These are phyloP conservation scores for Pascua guehoae DNA, from an alignment of 1,284 basidiomycete species.

Conservation along the genomic window DNA sequence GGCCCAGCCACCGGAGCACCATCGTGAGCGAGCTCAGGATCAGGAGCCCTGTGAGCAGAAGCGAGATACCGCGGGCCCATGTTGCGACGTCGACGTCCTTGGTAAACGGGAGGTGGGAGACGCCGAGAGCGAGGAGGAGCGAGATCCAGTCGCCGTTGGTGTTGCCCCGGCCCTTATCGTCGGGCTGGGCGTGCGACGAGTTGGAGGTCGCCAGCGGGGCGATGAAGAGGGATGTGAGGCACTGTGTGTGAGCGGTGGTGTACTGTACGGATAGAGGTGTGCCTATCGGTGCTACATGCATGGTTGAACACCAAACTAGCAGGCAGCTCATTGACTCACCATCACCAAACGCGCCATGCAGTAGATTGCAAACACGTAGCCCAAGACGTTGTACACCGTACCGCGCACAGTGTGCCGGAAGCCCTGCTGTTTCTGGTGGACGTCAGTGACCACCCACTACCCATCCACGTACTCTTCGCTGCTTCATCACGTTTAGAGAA, in stretches of 20 bases:
- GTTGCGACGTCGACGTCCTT: constrained; percentile 42
- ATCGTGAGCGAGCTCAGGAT: constrained; percentile 45
- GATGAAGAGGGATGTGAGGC: constrained; percentile 42
- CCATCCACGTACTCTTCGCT: constrained; percentile 28
- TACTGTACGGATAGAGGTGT: not conserved
- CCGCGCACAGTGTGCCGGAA: constrained; percentile 43
- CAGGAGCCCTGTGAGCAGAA: constrained; percentile 44
- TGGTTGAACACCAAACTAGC: not conserved
- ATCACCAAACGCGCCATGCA: constrained; percentile 46
- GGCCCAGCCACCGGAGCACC: constrained; percentile 44
- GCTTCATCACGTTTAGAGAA: constrained; percentile 39
- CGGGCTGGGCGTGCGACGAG: not conserved
- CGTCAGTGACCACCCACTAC: not conserved
- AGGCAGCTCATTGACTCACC: constrained; percentile 19
- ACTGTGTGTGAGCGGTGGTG: constrained; percentile 21
- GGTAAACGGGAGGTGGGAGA: constrained; percentile 40
- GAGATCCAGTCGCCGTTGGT: constrained; percentile 51
- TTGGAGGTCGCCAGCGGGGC: constrained; percentile 30
- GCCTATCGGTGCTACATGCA: not conserved
- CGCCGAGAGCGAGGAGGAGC: constrained; percentile 42
- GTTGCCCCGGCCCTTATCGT: constrained; percentile 33
- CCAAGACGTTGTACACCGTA: constrained; percentile 38
- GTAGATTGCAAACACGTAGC: constrained; percentile 46
- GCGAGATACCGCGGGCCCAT: constrained; percentile 45
- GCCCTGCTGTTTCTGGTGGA: constrained; percentile 35